These are phyloP conservation scores for Kwoniella europaea DNA, from an alignment of 768 basidiomycete genomes.

Conservation along the genomic window DNA sequence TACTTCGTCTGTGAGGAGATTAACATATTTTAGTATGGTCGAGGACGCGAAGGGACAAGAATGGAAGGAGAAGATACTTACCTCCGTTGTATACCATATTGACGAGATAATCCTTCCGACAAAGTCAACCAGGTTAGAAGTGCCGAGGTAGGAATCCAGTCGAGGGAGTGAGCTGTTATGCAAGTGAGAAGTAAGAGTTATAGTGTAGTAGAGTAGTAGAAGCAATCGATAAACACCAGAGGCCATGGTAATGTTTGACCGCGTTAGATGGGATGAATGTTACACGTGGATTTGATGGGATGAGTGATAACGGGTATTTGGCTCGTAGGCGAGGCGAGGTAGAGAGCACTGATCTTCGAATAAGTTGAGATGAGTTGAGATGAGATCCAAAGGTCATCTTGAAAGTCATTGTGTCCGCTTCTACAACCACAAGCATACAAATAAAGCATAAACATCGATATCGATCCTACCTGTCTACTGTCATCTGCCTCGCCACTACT, in stretches of 20 bases:
- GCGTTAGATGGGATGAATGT: not conserved
- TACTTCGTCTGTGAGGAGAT: constrained; percentile 76
- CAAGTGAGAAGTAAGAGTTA: not conserved
- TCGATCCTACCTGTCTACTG: no score
- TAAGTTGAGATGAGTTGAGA: not conserved
- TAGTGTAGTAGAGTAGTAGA: not conserved
- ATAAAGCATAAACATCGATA: no score
- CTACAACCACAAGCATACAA: no score
- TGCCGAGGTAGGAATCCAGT: not conserved
- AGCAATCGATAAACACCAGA: not conserved
- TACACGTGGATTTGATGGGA: constrained; percentile 12
- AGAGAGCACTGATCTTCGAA: not conserved
- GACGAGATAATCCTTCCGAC: not conserved
- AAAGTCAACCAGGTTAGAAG: no score
- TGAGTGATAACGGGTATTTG: not conserved
- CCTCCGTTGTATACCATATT: constrained; percentile 59
- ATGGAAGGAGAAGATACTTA: constrained; percentile 21
- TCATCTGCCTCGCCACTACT: no score
- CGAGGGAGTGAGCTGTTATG: not conserved
- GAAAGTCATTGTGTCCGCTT: no score
- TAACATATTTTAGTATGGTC: no score
- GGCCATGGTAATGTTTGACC: not conserved
- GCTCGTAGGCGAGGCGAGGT: no score
- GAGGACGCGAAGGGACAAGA: not conserved
- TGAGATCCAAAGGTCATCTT: not conserved